Evolutionary conservation across 768 basidiomycete genomes (phyloP).

Genomic region (Tulasnella sp.): DNA sequence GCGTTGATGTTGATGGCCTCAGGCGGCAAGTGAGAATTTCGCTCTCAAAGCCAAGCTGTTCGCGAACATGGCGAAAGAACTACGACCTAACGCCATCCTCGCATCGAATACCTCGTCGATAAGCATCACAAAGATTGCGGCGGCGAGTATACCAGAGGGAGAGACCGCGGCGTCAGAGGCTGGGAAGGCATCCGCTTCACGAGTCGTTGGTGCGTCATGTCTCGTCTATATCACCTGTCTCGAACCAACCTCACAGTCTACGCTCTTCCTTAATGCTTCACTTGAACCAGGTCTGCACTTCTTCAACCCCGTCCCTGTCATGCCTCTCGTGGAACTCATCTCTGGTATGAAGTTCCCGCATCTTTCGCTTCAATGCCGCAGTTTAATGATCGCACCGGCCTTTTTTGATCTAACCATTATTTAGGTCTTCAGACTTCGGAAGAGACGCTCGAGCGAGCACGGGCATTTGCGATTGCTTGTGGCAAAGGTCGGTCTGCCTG

Average conservation of each 20-base stretch:
- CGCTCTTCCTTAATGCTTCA: neutral
- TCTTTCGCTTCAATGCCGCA: too few relatives aligned
- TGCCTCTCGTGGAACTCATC: slow-evolving; percentile 96
- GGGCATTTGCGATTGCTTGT: slow-evolving; percentile 74
- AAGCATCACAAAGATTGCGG: slow-evolving; percentile 88
- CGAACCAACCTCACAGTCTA: too few relatives aligned
- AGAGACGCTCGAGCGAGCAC: slow-evolving; percentile 63
- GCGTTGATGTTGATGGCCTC: neutral
- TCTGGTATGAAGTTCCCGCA: slow-evolving; percentile 35
- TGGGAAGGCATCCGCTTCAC: slow-evolving; percentile 52
- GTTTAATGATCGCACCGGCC: too few relatives aligned
- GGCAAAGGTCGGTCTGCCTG: slow-evolving; percentile 56
- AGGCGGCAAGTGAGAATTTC: slow-evolving; percentile 85
- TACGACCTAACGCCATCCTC: slow-evolving; percentile 66
- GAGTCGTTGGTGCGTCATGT: slow-evolving; percentile 62
- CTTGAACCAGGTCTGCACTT: slow-evolving; percentile 63
- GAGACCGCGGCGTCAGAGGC: slow-evolving; percentile 47
- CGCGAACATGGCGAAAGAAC: slow-evolving; percentile 49
- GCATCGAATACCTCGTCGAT: slow-evolving; percentile 93
- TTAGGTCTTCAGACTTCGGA: slow-evolving; percentile 68
- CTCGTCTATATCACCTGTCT: slow-evolving; percentile 18
- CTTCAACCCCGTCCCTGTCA: slow-evolving; percentile 95
- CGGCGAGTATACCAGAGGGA: slow-evolving; percentile 54
- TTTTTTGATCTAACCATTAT: neutral
- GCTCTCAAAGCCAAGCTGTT: slow-evolving; percentile 73